Evolutionary conservation across 257 asterid species (phyloP), one percentile per base, ranked within the genome.

Genomic region (Schizonepeta tenuifolia): DNA sequence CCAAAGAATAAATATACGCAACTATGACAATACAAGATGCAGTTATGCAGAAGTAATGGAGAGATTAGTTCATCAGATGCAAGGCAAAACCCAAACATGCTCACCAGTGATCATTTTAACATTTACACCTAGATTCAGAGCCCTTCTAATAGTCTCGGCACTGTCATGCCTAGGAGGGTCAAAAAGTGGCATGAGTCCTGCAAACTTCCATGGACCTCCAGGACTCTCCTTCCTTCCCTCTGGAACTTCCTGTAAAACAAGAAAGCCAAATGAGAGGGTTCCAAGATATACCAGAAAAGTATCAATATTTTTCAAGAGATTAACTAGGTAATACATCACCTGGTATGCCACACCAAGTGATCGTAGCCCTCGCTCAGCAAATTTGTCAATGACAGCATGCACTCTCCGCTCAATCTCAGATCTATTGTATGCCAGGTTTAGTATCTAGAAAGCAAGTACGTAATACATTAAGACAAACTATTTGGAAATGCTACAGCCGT

Each of bases 101-200:
- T 76, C 73, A 84, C 88, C 85, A 67, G 88, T 84, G 24, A 84
- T 84, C 88, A 84, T 84, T 74, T 84, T 81, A 46, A 84, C 88
- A 77, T 84, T 84, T 67, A 84, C 88, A 38, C 88, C 88, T 44
- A 84, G 76, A 71, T 84, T 84, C 72, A 84, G 74, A 51, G 88
- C 88, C 84, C 88, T 81, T 81, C 84, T 75, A 14, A 83, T 83
- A 35, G 88, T 83, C 75, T 83, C 88, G 0, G 88, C 88, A 46
- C 88, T 84, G 67, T 84, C 88, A 53, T 84, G 88, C 65, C 88
- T 79, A 21, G 88, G 88, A 84, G 88, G 88, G 53, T 84, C 88
- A 79, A 84, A 84, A 51, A 84, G 88, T 21, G 88, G 88, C 83
- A 84, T 24, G 67, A 84, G 88, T 59, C 88, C 88, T 15, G 77